Percentiles rank a stretch among this genome's conserved stretches.
Evolutionary conservation across 257 asterid species (phyloP).

Genomic region (Przewalskia tangutica): DNA sequence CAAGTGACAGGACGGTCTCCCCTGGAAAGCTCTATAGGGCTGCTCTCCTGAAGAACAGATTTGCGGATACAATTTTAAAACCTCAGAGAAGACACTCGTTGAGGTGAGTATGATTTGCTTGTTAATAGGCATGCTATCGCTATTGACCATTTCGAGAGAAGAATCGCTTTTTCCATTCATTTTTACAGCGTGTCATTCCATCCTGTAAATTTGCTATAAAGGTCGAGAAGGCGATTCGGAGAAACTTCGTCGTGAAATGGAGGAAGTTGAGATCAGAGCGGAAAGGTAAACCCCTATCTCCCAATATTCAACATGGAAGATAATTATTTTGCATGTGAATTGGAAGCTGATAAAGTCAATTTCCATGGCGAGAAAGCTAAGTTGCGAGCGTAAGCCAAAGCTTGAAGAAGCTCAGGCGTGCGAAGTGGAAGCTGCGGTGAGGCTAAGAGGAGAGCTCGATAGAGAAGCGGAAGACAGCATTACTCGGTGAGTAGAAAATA

Average conservation of each 20-base stretch:
- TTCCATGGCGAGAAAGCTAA: conserved; percentile 57
- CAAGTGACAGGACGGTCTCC: conserved; percentile 52
- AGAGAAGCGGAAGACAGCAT: conserved; percentile 83
- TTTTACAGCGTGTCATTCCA: not conserved
- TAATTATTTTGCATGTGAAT: not conserved
- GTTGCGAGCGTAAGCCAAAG: conserved; percentile 82
- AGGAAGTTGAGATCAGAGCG: conserved; percentile 70
- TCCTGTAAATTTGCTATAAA: conserved; percentile 12
- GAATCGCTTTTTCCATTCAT: not conserved
- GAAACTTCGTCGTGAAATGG: conserved; percentile 72
- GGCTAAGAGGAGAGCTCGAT: conserved; percentile 56
- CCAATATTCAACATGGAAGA: not conserved
- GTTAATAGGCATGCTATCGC: not conserved
- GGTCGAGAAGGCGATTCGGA: conserved; percentile 73
- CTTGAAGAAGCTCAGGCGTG: conserved; percentile 74
- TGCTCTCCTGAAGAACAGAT: conserved; percentile 64
- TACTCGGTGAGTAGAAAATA: conserved; percentile 38
- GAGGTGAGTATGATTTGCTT: conserved; percentile 36
- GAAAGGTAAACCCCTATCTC: conserved; percentile 37
- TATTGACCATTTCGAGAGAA: too few relatives aligned
- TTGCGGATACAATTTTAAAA: conserved; percentile 78
- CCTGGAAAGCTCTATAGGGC: conserved; percentile 81
- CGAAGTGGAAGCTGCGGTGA: conserved; percentile 84
- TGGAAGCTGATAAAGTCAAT: not conserved
- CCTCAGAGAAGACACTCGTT: conserved; percentile 70